Base-by-base conservation (phyloP, 2,329 filamentous ascomycete genomes). In the Teratosphaeria nubilosa region DNA sequence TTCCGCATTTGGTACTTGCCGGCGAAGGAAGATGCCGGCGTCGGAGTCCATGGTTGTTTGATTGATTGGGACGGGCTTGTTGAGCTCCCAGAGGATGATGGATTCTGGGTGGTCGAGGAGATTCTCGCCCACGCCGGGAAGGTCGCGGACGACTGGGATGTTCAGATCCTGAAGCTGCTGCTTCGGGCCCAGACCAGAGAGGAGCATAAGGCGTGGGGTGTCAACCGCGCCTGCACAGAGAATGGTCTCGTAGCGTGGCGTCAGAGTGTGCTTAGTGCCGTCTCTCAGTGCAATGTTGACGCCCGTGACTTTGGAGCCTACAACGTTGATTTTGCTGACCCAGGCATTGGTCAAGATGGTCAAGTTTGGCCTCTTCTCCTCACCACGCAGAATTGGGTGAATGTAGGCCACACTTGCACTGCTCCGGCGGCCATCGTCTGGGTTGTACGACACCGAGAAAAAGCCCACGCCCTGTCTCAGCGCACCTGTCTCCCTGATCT, bases 21-120 rank as follows among this genome's bases (percentile, higher is more conserved):
- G 87, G 62, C 90, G 88, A 58, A 95, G 79, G 81, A 95, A 95
- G 70, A 94, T 87, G 63, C 88, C 89, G 2, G 89, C 89, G 70
- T 96, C 91, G 25, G 87, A 95, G 76, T 94, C 88, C 88, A 92
- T 92, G 69, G 88, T 92, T 54, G 89, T 94, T 77, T 91, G 87
- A 76, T 90, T 88, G 53, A 80, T 76, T 14, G 88, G 88, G 1
- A 88, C 87, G 31, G 87, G 86, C 71, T 82, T 84, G 76, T 90
- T 90, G 66, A 95, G 82, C 76, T 94, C 88, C 86, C 88, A 86
- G 68, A 86, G 79, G 64, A 86, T 86, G 72, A 86, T 86, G 62
- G 75, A 80, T 71, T 86, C 83, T 1, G 83, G 83, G 72, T 86
- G 83, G 65, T 86, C 83, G 57, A 85, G 74, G 56, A 86, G 73